These are phyloP conservation scores for Forsythia viridissima DNA, from an alignment of 257 asterid species.

Conservation along the genomic window DNA sequence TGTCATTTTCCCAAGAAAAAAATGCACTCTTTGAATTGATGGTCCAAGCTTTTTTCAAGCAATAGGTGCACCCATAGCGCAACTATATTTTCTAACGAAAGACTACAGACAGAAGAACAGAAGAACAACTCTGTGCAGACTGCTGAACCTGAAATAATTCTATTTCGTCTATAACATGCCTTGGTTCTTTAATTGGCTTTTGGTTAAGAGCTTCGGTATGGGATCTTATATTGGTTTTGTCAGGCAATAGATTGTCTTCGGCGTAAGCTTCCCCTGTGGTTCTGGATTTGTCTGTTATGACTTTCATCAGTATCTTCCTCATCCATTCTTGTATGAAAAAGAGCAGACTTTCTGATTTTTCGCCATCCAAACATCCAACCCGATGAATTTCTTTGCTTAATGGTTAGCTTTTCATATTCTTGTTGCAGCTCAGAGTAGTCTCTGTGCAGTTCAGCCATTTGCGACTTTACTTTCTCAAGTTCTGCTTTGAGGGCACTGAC, in stretches of 20 bases:
- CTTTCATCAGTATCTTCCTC: constrained; percentile 48
- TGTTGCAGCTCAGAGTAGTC: constrained; percentile 60
- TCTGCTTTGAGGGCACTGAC: constrained; percentile 62
- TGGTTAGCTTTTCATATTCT: constrained; percentile 47
- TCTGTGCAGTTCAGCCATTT: constrained; percentile 60
- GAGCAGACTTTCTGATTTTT: constrained; percentile 53
- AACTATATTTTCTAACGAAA: background rate
- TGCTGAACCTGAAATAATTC: constrained; percentile 10
- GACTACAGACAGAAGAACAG: background rate
- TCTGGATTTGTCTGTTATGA: constrained; percentile 30
- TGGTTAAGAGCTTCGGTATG: background rate
- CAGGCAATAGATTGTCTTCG: constrained; percentile 50
- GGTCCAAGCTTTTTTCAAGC: background rate
- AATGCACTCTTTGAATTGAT: background rate
- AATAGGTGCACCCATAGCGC: background rate
- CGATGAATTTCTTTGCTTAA: constrained; percentile 39
- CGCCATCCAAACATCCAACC: constrained; percentile 67
- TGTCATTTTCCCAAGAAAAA: background rate
- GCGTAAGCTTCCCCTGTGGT: constrained; percentile 29
- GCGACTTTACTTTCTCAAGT: constrained; percentile 54
- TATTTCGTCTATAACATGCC: background rate
- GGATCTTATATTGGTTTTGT: constrained; percentile 15
- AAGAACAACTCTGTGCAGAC: constrained; percentile 4
- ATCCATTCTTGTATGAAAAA: constrained; percentile 41
- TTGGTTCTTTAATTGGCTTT: background rate